Evolutionary conservation across 2,329 filamentous ascomycete species (phyloP).

Genomic region (Mycosphaerelloides madeirae): DNA sequence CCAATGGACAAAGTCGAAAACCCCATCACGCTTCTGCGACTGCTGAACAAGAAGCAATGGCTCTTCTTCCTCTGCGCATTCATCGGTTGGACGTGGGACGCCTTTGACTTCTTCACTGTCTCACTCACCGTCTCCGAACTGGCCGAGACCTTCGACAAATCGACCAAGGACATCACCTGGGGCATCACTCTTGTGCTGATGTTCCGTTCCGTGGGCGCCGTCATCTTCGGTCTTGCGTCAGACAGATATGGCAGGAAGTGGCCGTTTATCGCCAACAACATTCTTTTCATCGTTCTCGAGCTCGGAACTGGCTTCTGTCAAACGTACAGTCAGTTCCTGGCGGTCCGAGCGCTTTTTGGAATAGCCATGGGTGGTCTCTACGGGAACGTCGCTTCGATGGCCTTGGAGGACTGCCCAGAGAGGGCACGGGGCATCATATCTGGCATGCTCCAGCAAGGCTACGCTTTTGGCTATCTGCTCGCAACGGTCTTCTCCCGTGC

Average conservation of each 20-base stretch:
- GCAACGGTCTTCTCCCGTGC: constrained; percentile 44
- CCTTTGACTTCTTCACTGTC: constrained; percentile 61
- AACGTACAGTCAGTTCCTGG: constrained; percentile 56
- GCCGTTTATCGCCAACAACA: constrained; percentile 57
- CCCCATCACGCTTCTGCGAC: constrained; percentile 47
- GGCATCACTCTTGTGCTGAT: constrained; percentile 54
- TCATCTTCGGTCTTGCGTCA: constrained; percentile 48
- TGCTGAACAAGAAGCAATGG: constrained; percentile 55
- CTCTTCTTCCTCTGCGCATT: constrained; percentile 51
- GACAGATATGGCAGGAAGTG: constrained; percentile 34
- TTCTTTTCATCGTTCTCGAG: constrained; percentile 58
- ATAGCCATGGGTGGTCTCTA: constrained; percentile 62
- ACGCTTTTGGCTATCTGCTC: constrained; percentile 61
- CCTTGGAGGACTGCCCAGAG: constrained; percentile 57
- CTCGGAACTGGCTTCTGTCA: constrained; percentile 56
- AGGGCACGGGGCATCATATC: constrained; percentile 57
- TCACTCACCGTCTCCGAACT: constrained; percentile 52
- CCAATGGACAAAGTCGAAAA: constrained; percentile 52
- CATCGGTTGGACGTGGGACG: constrained; percentile 51
- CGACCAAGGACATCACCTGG: constrained; percentile 58
- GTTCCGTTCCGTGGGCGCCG: constrained; percentile 56
- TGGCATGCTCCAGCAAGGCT: constrained; percentile 60
- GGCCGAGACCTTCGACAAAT: constrained; percentile 50
- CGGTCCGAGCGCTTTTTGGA: constrained; percentile 56
- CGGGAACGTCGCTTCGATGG: constrained; percentile 58